Evolutionary conservation across 2,329 filamentous ascomycete genomes (phyloP).

Genomic region (Coniella vitis): DNA sequence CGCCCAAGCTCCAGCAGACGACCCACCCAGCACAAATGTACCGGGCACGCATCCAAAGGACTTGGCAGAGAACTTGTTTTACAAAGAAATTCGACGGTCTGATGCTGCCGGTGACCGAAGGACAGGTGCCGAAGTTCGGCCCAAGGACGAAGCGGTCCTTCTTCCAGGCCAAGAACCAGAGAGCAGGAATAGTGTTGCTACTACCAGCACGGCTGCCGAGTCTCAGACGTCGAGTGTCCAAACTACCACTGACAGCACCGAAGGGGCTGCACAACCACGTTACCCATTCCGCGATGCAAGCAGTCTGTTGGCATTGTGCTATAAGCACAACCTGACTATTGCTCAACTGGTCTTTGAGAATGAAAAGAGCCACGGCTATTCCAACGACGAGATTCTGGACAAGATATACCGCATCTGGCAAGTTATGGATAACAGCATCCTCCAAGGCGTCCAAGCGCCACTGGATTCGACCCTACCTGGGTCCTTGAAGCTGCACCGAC

Average conservation of each 20-base stretch:
- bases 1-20: not conserved
- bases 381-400: conserved; percentile 40
- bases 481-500: conserved; percentile 39
- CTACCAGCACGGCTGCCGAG: conserved; percentile 13
- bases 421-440: conserved; percentile 45
- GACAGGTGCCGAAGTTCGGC: conserved; percentile 37
- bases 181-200: conserved; percentile 15
- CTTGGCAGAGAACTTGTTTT: conserved; percentile 44
- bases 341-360: conserved; percentile 46
- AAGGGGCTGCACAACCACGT: conserved; percentile 28
- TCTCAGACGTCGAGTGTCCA: conserved; percentile 9
- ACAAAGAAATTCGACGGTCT: conserved; percentile 41
- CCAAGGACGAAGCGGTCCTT: conserved; percentile 21
- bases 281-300: conserved; percentile 41
- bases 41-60: conserved; percentile 35
- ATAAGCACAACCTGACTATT: conserved; percentile 44
- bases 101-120: conserved; percentile 40
- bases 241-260: conserved; percentile 7
- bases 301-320: conserved; percentile 39
- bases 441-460: conserved; percentile 41
- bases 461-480: conserved; percentile 35
- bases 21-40: conserved; percentile 15
- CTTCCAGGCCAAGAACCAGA: not conserved
- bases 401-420: conserved; percentile 44
- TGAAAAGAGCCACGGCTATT: conserved; percentile 44